Evolutionary conservation across 345 rosid species (phyloP).

Genomic region (Arabidopsis suecica): DNA sequence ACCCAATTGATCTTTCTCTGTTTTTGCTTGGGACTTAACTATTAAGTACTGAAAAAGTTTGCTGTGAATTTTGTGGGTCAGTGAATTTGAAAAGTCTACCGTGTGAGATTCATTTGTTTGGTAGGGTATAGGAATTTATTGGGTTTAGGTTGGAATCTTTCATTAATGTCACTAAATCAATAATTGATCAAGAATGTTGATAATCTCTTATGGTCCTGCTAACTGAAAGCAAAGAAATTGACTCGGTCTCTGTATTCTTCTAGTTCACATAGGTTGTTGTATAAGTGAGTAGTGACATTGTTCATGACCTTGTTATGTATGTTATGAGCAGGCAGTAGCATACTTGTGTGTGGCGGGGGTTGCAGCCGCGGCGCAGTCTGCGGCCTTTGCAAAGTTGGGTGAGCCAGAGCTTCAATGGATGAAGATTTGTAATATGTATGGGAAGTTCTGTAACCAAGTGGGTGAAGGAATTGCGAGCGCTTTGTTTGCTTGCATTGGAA

Average conservation of each 20-base stretch:
- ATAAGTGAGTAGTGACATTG: not conserved
- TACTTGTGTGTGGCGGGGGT: slow-evolving; percentile 70
- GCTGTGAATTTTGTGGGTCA: slow-evolving; percentile 13
- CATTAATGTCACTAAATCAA: not conserved
- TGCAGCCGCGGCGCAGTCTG: slow-evolving; percentile 79
- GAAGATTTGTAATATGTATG: slow-evolving; percentile 78
- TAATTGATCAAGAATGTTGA: not conserved
- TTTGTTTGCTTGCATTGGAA: slow-evolving; percentile 56
- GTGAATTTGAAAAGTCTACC: slow-evolving; percentile 2
- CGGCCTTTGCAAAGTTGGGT: slow-evolving; percentile 81
- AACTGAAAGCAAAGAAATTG: slow-evolving; percentile 3
- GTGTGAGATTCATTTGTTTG: slow-evolving; percentile 9
- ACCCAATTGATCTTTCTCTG: slow-evolving; percentile 6
- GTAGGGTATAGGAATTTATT: slow-evolving; percentile 23
- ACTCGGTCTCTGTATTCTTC: not conserved
- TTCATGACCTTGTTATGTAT: slow-evolving; percentile 13
- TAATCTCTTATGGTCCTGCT: slow-evolving; percentile 26
- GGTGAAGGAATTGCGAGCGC: slow-evolving; percentile 76
- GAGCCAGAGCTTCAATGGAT: slow-evolving; percentile 88
- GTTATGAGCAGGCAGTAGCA: slow-evolving; percentile 66
- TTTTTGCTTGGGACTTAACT: slow-evolving; percentile 16
- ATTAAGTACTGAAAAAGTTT: not conserved
- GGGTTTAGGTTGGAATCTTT: slow-evolving; percentile 18
- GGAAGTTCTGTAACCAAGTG: slow-evolving; percentile 82
- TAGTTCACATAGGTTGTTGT: slow-evolving; percentile 6